Conservation (phyloP, 2,329 filamentous ascomycete species). For the Cercospora berteroae region DNA sequence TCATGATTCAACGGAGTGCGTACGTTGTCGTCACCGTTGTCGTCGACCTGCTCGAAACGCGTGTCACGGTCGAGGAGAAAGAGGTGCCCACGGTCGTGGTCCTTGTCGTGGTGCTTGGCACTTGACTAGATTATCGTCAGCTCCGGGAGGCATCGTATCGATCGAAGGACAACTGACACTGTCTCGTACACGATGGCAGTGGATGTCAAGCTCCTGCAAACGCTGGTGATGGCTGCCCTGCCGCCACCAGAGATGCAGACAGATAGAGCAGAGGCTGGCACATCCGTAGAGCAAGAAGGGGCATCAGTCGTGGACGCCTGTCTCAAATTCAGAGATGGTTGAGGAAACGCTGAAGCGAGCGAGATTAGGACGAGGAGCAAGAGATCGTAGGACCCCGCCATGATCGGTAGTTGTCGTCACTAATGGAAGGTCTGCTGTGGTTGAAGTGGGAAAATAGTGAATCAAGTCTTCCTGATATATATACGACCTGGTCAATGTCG, state of each 20-base stretch:
- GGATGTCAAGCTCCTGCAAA: conserved; percentile 5
- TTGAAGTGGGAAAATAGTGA: not conserved
- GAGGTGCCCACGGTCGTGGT: conserved; percentile 1
- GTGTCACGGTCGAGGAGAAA: not conserved
- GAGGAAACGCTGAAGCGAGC: conserved; percentile 4
- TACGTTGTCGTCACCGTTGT: conserved; percentile 5
- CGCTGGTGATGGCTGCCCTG: not conserved
- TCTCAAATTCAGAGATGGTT: not conserved
- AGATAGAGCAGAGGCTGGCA: not conserved
- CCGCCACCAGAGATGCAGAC: conserved; percentile 4
- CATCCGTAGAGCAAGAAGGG: not conserved
- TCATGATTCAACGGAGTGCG: not conserved
- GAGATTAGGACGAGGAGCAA: not conserved
- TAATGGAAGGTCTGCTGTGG: not conserved
- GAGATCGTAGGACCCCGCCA: not conserved
- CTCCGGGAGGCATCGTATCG: not conserved
- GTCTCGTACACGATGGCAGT: not conserved
- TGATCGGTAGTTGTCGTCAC: not conserved
- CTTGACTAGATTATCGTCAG: not conserved
- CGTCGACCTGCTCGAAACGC: not conserved
- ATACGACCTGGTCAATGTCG: not conserved
- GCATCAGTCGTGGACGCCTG: not conserved
- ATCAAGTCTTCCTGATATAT: not conserved
- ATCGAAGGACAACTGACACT: not conserved
- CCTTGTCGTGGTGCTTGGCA: not conserved